phyloP scores from a whole-genome alignment of 306 rosid genomes.

The Ormosia emarginata region DNA sequence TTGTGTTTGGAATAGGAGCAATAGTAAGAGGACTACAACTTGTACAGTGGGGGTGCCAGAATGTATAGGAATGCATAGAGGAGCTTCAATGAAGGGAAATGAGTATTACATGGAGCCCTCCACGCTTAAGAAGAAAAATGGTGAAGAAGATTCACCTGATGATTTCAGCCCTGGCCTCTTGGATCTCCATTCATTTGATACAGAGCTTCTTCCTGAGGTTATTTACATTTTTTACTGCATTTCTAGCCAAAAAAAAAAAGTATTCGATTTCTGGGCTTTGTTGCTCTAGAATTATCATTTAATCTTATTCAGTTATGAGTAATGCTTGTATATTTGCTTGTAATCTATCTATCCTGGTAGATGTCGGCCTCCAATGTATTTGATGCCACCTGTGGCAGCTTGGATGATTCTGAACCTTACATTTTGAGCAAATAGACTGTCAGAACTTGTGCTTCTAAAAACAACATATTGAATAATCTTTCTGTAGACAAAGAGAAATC shows the following conservation, averaged over 20 bases:
- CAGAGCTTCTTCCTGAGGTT: constrained; percentile 81
- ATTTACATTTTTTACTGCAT: neutral
- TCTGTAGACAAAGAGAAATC: constrained; percentile 72
- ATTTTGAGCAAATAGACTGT: constrained; percentile 42
- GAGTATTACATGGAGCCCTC: constrained; percentile 59
- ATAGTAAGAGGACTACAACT: constrained; percentile 60
- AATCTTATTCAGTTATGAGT: neutral
- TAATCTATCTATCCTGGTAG: constrained; percentile 30
- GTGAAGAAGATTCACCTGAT: constrained; percentile 54
- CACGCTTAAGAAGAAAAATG: constrained; percentile 46
- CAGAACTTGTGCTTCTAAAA: constrained; percentile 55
- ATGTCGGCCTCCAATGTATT: constrained; percentile 43
- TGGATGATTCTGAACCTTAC: constrained; percentile 68
- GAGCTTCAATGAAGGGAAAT: constrained; percentile 43
- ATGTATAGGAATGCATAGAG: constrained; percentile 61
- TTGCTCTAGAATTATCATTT: neutral
- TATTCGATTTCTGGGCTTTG: neutral
- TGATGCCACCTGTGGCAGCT: constrained; percentile 45
- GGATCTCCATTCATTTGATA: constrained; percentile 85
- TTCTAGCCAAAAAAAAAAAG: too few species aligned
- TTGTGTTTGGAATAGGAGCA: constrained; percentile 26
- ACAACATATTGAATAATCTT: constrained; percentile 53
- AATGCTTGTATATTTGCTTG: neutral
- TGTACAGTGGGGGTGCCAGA: constrained; percentile 62
- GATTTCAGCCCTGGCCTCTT: constrained; percentile 88